A percentile compares a stretch with the other conserved stretches of the same genome.
phyloP scores from a whole-genome alignment of 2,329 filamentous ascomycete species.

The Cryphonectria nitschkei region DNA sequence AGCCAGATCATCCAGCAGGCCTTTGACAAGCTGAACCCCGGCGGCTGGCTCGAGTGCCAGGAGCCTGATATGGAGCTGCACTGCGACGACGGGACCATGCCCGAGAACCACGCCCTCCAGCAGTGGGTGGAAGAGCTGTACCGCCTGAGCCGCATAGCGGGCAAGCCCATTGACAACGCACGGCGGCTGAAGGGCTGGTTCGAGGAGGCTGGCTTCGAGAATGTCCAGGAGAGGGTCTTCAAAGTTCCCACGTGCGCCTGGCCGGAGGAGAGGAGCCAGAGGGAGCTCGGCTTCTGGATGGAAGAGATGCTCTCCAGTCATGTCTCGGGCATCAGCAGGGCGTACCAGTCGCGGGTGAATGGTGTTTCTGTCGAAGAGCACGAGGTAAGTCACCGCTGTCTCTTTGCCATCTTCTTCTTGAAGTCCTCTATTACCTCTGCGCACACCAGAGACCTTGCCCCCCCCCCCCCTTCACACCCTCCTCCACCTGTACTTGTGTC shows the following conservation, averaged over 20 bases:
- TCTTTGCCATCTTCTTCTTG: neutral
- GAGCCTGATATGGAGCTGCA: conserved; percentile 45
- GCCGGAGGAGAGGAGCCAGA: conserved; percentile 51
- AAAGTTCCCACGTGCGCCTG: conserved; percentile 60
- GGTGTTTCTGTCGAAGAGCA: conserved; percentile 15
- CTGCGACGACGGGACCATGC: conserved; percentile 52
- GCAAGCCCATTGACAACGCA: conserved; percentile 44
- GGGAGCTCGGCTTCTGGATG: conserved; percentile 46
- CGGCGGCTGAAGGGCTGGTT: conserved; percentile 43
- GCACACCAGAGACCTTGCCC: too few relatives aligned
- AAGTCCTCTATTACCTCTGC: too few relatives aligned
- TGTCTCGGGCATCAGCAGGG: conserved; percentile 12
- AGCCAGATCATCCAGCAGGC: conserved; percentile 55
- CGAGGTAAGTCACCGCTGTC: conserved; percentile 25
- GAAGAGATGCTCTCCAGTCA: conserved; percentile 20
- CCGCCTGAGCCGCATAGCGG: conserved; percentile 42
- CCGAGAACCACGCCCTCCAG: conserved; percentile 42
- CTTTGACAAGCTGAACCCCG: conserved; percentile 52
- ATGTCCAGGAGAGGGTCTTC: conserved; percentile 55
- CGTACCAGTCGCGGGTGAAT: conserved; percentile 25
- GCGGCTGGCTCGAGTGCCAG: conserved; percentile 60
- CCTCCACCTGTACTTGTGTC: neutral
- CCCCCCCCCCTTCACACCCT: too few relatives aligned
- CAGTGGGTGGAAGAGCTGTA: conserved; percentile 47
- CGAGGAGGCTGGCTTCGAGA: conserved; percentile 56